These are phyloP conservation scores for Lonicera japonica DNA, from an alignment of 129 eudicot genomes.

Conservation along the genomic window DNA sequence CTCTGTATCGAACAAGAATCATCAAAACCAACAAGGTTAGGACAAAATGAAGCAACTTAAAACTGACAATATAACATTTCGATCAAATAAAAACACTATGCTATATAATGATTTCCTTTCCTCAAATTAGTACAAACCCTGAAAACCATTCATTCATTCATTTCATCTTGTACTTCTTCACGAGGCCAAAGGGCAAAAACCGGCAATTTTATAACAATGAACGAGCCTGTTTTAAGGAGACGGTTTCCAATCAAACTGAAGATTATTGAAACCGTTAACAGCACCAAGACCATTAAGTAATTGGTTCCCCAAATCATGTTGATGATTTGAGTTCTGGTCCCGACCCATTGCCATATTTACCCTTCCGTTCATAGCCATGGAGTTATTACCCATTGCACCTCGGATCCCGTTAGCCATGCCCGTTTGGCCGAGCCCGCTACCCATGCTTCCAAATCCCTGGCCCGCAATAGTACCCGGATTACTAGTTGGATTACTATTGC, in stretches of 20 bases:
- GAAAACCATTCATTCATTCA: slow-evolving; percentile 11
- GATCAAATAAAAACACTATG: slow-evolving; percentile 30
- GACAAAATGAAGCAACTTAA: slow-evolving; percentile 30
- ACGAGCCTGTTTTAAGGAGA: slow-evolving; percentile 41
- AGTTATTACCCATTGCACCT: slow-evolving; percentile 37
- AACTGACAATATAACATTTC: slow-evolving; percentile 23
- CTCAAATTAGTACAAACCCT: slow-evolving; percentile 40
- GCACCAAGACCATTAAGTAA: slow-evolving; percentile 80
- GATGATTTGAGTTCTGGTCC: slow-evolving; percentile 58
- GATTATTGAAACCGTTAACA: slow-evolving; percentile 71
- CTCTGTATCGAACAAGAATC: slow-evolving; percentile 11
- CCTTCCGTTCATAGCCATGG: slow-evolving; percentile 65
- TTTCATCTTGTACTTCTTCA: slow-evolving; percentile 5
- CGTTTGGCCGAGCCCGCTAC: slow-evolving; percentile 50
- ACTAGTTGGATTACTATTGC: too few species aligned
- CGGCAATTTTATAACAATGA: slow-evolving; percentile 2
- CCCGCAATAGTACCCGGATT: slow-evolving; percentile 27
- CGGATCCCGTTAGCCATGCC: slow-evolving; percentile 75
- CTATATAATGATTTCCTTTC: slow-evolving; percentile 44
- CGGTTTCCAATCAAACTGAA: slow-evolving; percentile 89
- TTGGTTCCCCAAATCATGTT: slow-evolving; percentile 67
- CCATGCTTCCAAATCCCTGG: slow-evolving; percentile 48
- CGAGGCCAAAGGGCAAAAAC: slow-evolving; percentile 13
- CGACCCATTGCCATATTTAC: slow-evolving; percentile 56
- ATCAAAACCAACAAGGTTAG: slow-evolving; percentile 18